Evolutionary conservation across 805 yeast species (phyloP), one percentile per base, ranked within the genome.

Genomic region (Torulaspora gathmanii): DNA sequence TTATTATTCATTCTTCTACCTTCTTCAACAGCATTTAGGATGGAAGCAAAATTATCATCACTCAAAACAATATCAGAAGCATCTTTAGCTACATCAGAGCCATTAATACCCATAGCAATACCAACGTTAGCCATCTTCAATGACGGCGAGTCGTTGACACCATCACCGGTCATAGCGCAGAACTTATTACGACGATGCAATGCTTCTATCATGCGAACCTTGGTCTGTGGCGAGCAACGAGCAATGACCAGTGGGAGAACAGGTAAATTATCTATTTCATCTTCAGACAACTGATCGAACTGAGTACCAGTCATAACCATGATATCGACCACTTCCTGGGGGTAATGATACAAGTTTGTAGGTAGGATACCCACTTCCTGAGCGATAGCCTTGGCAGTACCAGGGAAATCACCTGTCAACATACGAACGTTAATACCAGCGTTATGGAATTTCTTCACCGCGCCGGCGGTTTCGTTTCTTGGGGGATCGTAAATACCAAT

Each of bases 81-180:
- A 65, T 93, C 99, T 61, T 91, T 93, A 40, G 98, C 98, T 31
- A 91, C 99, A 65, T 91, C 99, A 0, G 98, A 91, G 48, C 99
- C 99, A 65, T 85, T 82, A 53, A 80, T 78, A 49, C 89, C 91
- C 93, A 90, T 89, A 13, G 95, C 86, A 58, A 91, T 88, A 58
- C 98, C 98, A 54, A 91, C 91, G 68, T 90, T 95, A 3, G 98
- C 97, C 63, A 89, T 74, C 62, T 91, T 90, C 57, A 91, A 75
- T 12, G 97, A 96, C 12, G 98, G 98, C 0, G 98, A 96, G 70
- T 90, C 98, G 63, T 90, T 90, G 17, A 91, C 96, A 68, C 98
- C 98, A 67, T 90, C 98, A 57, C 99, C 99, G n/a, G 98, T 90
- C 96, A 91, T 90, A 13, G 97, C 98, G 48, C 93, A 97, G 51